phyloP scores from a whole-genome alignment of 2,329 filamentous ascomycete genomes.

The Lachnum nothofagi region DNA sequence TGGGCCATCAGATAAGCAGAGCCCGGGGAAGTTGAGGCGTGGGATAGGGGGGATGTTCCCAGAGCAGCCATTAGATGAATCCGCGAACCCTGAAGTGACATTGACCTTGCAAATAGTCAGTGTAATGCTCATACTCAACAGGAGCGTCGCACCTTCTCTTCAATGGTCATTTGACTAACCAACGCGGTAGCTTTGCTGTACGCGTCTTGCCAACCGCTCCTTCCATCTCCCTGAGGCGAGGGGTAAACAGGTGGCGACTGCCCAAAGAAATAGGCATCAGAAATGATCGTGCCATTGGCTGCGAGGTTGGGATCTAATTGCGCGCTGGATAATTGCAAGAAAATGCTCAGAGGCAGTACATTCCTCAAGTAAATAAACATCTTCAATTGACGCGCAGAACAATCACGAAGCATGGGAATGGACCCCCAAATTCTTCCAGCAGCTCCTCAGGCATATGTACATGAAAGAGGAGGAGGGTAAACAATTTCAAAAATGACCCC shows the following conservation, averaged over 20 bases:
- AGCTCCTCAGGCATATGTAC: too few relatives aligned
- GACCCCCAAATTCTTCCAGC: too few relatives aligned
- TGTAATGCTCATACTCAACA: background rate
- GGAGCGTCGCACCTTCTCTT: constrained; percentile 15
- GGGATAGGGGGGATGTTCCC: constrained; percentile 45
- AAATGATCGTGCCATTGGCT: constrained; percentile 1
- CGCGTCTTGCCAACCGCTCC: constrained; percentile 54
- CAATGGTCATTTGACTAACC: constrained; percentile 48
- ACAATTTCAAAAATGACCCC: too few relatives aligned
- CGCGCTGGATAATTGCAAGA: too few relatives aligned
- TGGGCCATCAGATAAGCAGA: constrained; percentile 67
- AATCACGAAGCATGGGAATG: too few relatives aligned
- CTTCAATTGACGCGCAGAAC: too few relatives aligned
- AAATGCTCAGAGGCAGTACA: too few relatives aligned
- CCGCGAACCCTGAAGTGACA: constrained; percentile 51
- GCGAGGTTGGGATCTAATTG: too few relatives aligned
- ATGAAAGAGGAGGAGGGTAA: too few relatives aligned
- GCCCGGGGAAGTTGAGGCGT: constrained; percentile 49
- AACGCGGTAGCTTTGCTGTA: constrained; percentile 63
- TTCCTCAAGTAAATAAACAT: too few relatives aligned
- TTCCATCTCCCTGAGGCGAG: constrained; percentile 24
- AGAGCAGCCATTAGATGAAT: constrained; percentile 18
- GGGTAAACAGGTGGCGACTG: constrained; percentile 36
- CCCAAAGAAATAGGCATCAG: constrained; percentile 35
- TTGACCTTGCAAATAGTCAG: constrained; percentile 9